Conservation (phyloP, 495 filamentous ascomycete genomes). For the Letharia lupina region DNA sequence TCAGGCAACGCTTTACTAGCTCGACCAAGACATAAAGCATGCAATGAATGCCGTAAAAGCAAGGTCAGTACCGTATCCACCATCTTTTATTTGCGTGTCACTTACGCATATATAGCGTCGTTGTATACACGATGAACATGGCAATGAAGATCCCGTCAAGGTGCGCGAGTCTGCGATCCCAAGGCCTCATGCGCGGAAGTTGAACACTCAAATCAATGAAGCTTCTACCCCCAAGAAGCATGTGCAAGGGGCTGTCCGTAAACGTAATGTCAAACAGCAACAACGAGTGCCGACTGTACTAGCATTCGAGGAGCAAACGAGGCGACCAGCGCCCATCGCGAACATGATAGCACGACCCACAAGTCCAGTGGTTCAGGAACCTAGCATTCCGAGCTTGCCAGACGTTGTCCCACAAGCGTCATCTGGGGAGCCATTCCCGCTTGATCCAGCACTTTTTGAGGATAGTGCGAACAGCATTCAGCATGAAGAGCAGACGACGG, state of each 20-base stretch:
- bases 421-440: constrained; percentile 2
- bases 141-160: constrained; percentile 55
- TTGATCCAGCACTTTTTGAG: constrained; percentile 16
- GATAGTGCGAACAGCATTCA: not conserved
- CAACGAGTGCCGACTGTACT: not conserved
- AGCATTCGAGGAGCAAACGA: not conserved
- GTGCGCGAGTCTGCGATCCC: constrained; percentile 52
- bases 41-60: constrained; percentile 58
- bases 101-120: constrained; percentile 44
- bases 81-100: constrained; percentile 4
- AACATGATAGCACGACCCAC: constrained; percentile 20
- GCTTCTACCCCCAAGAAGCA: constrained; percentile 1
- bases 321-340: constrained; percentile 15
- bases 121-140: constrained; percentile 59
- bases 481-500: not conserved
- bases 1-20: constrained; percentile 20
- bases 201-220: constrained; percentile 8
- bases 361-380: not conserved
- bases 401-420: not conserved
- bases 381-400: not conserved
- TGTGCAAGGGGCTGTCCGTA: not conserved
- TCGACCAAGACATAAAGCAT: constrained; percentile 52
- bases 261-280: not conserved
- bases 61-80: constrained; percentile 41
- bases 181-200: constrained; percentile 37